Evolutionary conservation across 2,329 filamentous ascomycete genomes (phyloP), one percentile per base, ranked within the genome.

Genomic region (Hypoxylon sp.): DNA sequence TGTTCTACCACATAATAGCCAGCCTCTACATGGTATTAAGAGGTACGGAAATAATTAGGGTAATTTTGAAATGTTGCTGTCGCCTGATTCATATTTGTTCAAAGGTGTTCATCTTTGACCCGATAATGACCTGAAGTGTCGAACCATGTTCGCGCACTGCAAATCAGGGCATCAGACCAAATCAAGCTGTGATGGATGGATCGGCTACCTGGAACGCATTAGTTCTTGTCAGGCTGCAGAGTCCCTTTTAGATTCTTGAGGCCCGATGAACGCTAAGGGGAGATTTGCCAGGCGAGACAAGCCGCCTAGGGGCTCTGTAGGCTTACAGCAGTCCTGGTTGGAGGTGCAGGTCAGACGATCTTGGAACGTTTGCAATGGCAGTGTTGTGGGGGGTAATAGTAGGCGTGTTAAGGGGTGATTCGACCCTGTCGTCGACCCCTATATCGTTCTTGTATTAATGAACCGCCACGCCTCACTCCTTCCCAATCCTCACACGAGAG

Each of bases 401-500:
- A 65, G 28, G 46, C n/a, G 41, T 59, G 54, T 69, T 67, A 67
- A 69, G 64, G 44, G 53, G 47, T 58, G 56, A 17, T 15, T 65
- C 59, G 64, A 62, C 68, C 68, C 66, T 70, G 68, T 68, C 66
- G 59, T 65, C 59, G 65, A 65, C 43, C 44, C 62, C 68, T 69
- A 70, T 70, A 70, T 62, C 52, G 51, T 55, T 28, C 37, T 55
- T n/a, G 55, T 67, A 64, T 67, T 70, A 66, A 64, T 62, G 59
- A 57, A 53, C 49, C 24, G 51, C 58, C 68, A 67, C 63, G 56
- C 65, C 58, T 70, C 61, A 30, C 65, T 48, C 6, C 37, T 19
- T 5, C n/a, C n/a, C 8, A 2, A 4, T 41, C 37, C 37, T 7
- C 6, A 10, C 37, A 41, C n/a, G 52, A 55, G 62, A 41, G 28